phyloP scores from a whole-genome alignment of 495 filamentous ascomycete genomes.

The Penicillium riverlandense region DNA sequence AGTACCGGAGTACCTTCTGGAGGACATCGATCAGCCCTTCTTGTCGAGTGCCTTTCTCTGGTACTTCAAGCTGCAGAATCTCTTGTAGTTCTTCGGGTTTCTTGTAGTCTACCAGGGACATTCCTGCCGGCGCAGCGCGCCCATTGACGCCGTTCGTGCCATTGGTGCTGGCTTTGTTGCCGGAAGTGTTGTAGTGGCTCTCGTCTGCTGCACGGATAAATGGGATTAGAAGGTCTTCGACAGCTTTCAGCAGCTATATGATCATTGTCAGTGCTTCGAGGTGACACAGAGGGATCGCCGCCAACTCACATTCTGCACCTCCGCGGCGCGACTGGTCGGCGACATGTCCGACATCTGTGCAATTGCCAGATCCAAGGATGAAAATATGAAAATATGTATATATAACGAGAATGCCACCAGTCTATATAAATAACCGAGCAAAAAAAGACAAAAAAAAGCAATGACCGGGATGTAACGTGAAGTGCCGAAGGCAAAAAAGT shows the following conservation, averaged over 20 bases:
- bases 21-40: constrained; percentile 63
- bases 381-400: background rate
- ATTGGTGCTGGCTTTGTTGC: constrained; percentile 20
- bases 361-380: background rate
- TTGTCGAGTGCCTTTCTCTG: constrained; percentile 57
- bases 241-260: constrained; percentile 60
- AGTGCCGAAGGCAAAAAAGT: background rate
- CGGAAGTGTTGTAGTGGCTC: constrained; percentile 39
- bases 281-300: background rate
- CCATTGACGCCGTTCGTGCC: constrained; percentile 38
- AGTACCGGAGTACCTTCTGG: constrained; percentile 64
- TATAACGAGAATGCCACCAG: too few species aligned
- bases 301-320: constrained; percentile 37
- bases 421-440: too few species aligned
- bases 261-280: background rate
- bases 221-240: constrained; percentile 67
- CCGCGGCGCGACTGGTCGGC: constrained; percentile 29
- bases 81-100: constrained; percentile 62
- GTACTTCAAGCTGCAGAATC: constrained; percentile 59
- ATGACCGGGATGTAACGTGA: background rate
- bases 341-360: constrained; percentile 18
- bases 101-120: constrained; percentile 61
- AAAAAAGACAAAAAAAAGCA: too few species aligned
- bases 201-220: constrained; percentile 74
- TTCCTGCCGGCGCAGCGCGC: constrained; percentile 37